A percentile compares a stretch with the other conserved stretches of the same genome.
phyloP scores from a whole-genome alignment of 768 basidiomycete genomes.

The Rhodotorula graminis region DNA sequence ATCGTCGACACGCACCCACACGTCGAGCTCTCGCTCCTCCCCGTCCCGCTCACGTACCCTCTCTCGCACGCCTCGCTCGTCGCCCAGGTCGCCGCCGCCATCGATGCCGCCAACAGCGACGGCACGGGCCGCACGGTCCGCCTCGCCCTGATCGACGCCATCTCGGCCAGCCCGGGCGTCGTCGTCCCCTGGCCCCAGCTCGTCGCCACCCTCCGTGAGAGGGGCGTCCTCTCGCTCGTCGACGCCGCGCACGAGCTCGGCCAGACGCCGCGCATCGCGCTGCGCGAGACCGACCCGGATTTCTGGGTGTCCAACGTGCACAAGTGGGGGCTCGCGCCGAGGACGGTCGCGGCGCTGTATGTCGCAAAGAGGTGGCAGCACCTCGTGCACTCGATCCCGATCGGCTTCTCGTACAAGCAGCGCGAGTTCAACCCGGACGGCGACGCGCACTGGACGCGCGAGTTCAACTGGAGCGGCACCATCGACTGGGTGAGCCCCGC shows the following conservation, averaged over 20 bases:
- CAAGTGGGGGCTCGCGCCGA: conserved; percentile 40
- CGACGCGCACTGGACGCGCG: conserved; percentile 3
- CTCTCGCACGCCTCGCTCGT: conserved; percentile 29
- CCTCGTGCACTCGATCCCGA: conserved; percentile 30
- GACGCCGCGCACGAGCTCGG: conserved; percentile 51
- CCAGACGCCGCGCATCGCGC: conserved; percentile 44
- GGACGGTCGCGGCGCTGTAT: conserved; percentile 36
- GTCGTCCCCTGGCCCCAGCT: conserved; percentile 45
- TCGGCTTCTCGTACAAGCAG: conserved; percentile 2
- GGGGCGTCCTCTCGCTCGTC: conserved; percentile 45
- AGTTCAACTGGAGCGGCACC: conserved; percentile 43
- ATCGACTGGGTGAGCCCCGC: conserved; percentile 41
- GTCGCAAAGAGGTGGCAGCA: conserved; percentile 30
- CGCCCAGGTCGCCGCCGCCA: neutral
- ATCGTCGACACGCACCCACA: conserved; percentile 34
- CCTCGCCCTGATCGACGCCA: conserved; percentile 46
- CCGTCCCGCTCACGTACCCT: conserved; percentile 34
- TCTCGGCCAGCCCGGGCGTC: conserved; percentile 46
- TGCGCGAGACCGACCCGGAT: conserved; percentile 44
- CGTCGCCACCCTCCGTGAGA: conserved; percentile 44
- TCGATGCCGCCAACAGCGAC: conserved; percentile 32
- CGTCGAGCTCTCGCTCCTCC: conserved; percentile 27
- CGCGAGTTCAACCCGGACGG: neutral
- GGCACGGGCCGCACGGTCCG: conserved; percentile 35
- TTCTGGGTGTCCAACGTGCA: conserved; percentile 45